Conservation (phyloP, 345 rosid species). For the Anacardium occidentale region DNA sequence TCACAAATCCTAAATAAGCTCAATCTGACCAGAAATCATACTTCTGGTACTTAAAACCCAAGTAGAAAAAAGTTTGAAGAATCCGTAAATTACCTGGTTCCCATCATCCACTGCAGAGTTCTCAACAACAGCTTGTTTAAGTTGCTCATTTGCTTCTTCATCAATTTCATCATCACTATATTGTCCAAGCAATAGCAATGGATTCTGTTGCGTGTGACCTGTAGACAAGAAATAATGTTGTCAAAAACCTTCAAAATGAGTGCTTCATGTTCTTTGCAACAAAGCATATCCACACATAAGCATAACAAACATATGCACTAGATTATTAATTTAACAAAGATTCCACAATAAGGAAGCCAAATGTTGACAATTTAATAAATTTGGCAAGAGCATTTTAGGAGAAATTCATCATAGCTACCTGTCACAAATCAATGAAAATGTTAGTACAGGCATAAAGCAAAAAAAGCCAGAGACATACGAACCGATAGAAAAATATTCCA, state of each 20-base stretch:
- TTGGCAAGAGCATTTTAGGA: conserved; percentile 30
- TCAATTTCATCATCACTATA: conserved; percentile 89
- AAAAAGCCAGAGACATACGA: conserved; percentile 94
- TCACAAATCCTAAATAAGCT: not conserved
- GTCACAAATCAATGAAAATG: conserved; percentile 56
- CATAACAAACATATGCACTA: conserved; percentile 23
- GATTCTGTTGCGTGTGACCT: conserved; percentile 75
- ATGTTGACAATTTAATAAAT: conserved; percentile 24
- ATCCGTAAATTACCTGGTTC: conserved; percentile 56
- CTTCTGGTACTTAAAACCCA: not conserved
- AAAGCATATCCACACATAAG: conserved; percentile 15
- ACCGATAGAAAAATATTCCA: conserved; percentile 65
- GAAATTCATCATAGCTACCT: conserved; percentile 51
- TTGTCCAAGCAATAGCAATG: conserved; percentile 84
- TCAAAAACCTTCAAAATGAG: conserved; percentile 38
- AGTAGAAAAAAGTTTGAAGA: conserved; percentile 5
- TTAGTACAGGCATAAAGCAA: conserved; percentile 55
- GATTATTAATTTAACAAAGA: conserved; percentile 21
- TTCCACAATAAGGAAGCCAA: conserved; percentile 12
- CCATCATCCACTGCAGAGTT: conserved; percentile 32
- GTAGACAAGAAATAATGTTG: conserved; percentile 40
- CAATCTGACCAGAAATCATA: no score
- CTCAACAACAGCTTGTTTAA: conserved; percentile 29
- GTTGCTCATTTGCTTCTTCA: conserved; percentile 40
- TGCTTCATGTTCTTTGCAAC: conserved; percentile 11